Base-by-base conservation (phyloP, 2,329 filamentous ascomycete species). In the Neophaeococcomyces mojaviensis region DNA sequence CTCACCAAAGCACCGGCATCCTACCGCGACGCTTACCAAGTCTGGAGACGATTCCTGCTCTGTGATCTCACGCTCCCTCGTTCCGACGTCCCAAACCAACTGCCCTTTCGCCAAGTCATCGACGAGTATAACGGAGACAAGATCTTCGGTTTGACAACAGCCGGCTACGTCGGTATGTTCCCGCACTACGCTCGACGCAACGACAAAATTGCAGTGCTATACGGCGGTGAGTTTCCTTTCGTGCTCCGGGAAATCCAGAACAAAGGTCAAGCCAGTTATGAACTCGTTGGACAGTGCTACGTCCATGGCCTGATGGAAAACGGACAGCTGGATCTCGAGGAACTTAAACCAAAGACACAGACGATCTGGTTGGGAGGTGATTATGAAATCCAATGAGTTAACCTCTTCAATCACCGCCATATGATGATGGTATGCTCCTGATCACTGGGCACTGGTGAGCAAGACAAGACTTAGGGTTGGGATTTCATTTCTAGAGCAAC, bases 251-350 rank as follows among this genome's bases (percentile, higher is more conserved):
- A 20, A 30, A 44, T 16, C 28, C 37, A 12, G 20, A 10, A 28
- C 24, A 10, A 28, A 10, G 24, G 24, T 5, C 10, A 10, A 28
- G 37, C 37, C 7, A 4, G 39, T 18, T 47, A 41, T 42, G 43
- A 41, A 15, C 37, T 53, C 30, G 30, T 53, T n/a, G 51, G 51
- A n/a, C 48, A 53, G 36, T 38, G 48, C n/a, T 53, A 51, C 38
- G 18, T 51, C 33, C 49, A 53, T 46, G 51, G 51, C 15, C 31
- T 49, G 16, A 51, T 53, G 51, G 40, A 51, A 38, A 46, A 45
- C 5, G 51, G 49, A 33, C 39, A 47, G 20, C 44, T 39, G 24
- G 30, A 39, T n/a, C n/a, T 39, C 16, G 20, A 39, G 4, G 37
- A 28, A 5, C 24, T 10, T 6, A 5, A 28, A 6, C 10, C 10